Evolutionary conservation across 2,329 filamentous ascomycete species (phyloP).

Genomic region (Aspergillus aculeatus): DNA sequence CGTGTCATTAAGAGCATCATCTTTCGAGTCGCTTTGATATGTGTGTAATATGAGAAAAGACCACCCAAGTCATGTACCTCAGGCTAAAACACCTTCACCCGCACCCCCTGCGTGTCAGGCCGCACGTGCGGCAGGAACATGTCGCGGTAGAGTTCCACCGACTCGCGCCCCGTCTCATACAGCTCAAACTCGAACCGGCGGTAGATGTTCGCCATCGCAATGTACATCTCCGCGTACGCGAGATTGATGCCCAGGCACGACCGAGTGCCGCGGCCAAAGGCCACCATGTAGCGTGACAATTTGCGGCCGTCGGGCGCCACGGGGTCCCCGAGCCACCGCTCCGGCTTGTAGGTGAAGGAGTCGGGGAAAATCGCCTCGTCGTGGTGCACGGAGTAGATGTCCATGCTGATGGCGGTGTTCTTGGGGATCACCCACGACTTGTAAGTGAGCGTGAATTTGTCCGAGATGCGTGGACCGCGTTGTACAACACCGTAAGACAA

Average conservation of each 20-base stretch:
- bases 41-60: background rate
- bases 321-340: slow-evolving; percentile 14
- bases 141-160: slow-evolving; percentile 11
- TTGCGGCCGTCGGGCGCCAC: slow-evolving; percentile 10
- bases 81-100: slow-evolving; percentile 4
- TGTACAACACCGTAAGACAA: slow-evolving; percentile 10
- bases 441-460: slow-evolving; percentile 11
- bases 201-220: slow-evolving; percentile 14
- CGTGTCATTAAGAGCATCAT: background rate
- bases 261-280: slow-evolving; percentile 13
- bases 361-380: slow-evolving; percentile 16
- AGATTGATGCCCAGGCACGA: slow-evolving; percentile 15
- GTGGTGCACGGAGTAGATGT: slow-evolving; percentile 12
- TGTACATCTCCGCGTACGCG: slow-evolving; percentile 15
- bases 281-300: slow-evolving; percentile 11
- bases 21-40: background rate
- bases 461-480: slow-evolving; percentile 9
- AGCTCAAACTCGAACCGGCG: slow-evolving; percentile 15
- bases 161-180: slow-evolving; percentile 10
- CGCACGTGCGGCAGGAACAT: slow-evolving; percentile 14
- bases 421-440: slow-evolving; percentile 12
- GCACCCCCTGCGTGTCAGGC: slow-evolving; percentile 11
- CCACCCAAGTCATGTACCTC: too few relatives aligned
- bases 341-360: slow-evolving; percentile 11
- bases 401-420: slow-evolving; percentile 11